A percentile compares a stretch with the other conserved stretches of the same genome.
Evolutionary conservation across 305 asterid species (phyloP).

Genomic region (Fraxinus angustifolia): DNA sequence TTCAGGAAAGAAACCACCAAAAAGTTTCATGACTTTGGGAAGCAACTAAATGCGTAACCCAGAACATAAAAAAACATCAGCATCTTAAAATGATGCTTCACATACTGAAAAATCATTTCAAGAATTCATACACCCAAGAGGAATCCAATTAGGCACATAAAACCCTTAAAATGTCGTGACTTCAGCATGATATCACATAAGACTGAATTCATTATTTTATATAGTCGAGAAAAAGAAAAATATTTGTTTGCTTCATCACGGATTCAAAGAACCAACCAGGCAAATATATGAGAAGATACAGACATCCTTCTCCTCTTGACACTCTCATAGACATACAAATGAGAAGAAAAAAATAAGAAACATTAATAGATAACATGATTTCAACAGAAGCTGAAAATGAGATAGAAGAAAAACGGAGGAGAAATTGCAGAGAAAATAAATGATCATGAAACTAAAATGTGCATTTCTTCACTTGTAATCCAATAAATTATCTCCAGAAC

Average conservation of each 20-base stretch:
- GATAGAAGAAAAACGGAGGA: not conserved
- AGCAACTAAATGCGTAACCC: not conserved
- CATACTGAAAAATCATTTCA: not conserved
- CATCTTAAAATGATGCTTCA: not conserved
- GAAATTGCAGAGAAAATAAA: not conserved
- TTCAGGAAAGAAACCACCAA: not conserved
- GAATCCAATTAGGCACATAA: not conserved
- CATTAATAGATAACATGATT: not conserved
- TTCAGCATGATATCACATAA: not conserved
- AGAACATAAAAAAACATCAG: not conserved
- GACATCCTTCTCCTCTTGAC: not conserved
- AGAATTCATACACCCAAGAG: not conserved
- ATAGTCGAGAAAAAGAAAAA: not conserved
- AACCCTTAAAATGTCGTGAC: not conserved
- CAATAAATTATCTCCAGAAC: slow-evolving; percentile 2
- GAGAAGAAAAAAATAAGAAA: not conserved
- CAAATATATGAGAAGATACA: not conserved
- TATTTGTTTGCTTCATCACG: not conserved
- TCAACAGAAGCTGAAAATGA: not conserved
- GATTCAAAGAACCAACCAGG: not conserved
- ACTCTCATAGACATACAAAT: not conserved
- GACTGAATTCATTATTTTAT: not conserved
- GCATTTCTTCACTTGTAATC: not conserved
- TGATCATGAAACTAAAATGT: not conserved
- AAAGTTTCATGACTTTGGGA: not conserved